Evolutionary conservation across 1,284 basidiomycete genomes (phyloP), one percentile per base, ranked within the genome.

Genomic region (Sanghuangporus baumii): DNA sequence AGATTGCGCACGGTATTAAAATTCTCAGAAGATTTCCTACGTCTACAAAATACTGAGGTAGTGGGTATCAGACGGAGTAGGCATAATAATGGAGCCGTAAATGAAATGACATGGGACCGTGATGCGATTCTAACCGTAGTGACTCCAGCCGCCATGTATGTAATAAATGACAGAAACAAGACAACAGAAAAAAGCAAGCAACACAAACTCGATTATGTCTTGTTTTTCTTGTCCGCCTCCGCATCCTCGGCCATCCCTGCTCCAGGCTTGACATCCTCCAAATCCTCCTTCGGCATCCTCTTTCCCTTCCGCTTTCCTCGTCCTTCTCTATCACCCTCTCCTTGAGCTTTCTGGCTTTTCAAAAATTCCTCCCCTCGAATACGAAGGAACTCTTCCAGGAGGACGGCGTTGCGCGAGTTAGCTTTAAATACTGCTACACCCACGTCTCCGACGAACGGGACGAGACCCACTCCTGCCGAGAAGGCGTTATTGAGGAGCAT

Each of bases 401-500:
- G 74, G 2, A 80, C 80, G 2, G 91, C 94, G 71, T 97, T 97
- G 66, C 94, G 81, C 51, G 86, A 91, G 75, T 97, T 98, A 16
- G 93, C 86, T 73, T 94, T 94, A 81, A 80, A 96, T 4, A 75
- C 76, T 55, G 79, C 93, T 71, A 94, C 74, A 3, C 87, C 72
- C 56, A 97, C 72, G 72, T 96, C 93, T 1, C 94, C 95, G 0
- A 85, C 81, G 47, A 93, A 50, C 0, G 94, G 95, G 3, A 97
- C 75, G 59, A 95, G 75, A 37, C 94, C 92, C 6, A 93, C 78
- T 0, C 79, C 81, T 0, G 84, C 84, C 18, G 88, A 87, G 14
- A 96, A 76, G 6, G 83, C 80, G 67, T 93, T 93, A 78, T 96
- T 94, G 64, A 88, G 64, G 54, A 92, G 67, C 94, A 97, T 95